Base-by-base conservation (phyloP, 106 monocot species). In the Xerophyta viscosa region DNA sequence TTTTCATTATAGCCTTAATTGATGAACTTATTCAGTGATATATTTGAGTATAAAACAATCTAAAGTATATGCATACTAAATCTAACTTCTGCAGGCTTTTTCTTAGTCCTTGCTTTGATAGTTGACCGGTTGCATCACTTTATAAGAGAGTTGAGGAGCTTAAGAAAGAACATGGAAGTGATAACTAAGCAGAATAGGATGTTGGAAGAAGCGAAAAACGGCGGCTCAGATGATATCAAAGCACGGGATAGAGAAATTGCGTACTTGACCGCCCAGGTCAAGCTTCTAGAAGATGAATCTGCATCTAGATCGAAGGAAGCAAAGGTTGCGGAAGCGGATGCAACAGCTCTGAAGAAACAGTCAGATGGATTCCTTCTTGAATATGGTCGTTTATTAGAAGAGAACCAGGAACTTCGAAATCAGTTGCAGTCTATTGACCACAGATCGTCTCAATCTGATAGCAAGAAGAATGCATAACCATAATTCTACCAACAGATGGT, bases 51-150 rank as follows among this genome's bases (percentile, higher is more conserved):
- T 11, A 44, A 9, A 17, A 44, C 3, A 14, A 3, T 9, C 15
- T 3, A 44, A 14, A 44, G 15, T 44, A 9, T 14, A 44, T 44
- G 43, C 5, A 33, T 33, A 6, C 10, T 33, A 10, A 10, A 33
- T 33, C 33, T 10, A 37, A 0, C 22, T 54, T 57, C 11, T 79
- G 54, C 84, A 94, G 93, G 84, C 36, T 88, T 72, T 60, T 66
- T 46, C 21, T 67, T 94, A 7, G 77, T 88, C 43, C 88, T 94
- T 15, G 77, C 71, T 12, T 15, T 94, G 19, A 53, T 94, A 19
- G 78, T 94, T 41, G 93, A 94, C 62, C 74, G 93, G 11, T 44
- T 94, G 62, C 93, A 94, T 59, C 84, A 88, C 60, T 88, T 84
- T 27, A 76, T 94, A 6, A 77, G 75, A 64, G 88, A 84, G 58